phyloP scores from a whole-genome alignment of 352 stramenopile genomes.

The Globisporangium paddicum region DNA sequence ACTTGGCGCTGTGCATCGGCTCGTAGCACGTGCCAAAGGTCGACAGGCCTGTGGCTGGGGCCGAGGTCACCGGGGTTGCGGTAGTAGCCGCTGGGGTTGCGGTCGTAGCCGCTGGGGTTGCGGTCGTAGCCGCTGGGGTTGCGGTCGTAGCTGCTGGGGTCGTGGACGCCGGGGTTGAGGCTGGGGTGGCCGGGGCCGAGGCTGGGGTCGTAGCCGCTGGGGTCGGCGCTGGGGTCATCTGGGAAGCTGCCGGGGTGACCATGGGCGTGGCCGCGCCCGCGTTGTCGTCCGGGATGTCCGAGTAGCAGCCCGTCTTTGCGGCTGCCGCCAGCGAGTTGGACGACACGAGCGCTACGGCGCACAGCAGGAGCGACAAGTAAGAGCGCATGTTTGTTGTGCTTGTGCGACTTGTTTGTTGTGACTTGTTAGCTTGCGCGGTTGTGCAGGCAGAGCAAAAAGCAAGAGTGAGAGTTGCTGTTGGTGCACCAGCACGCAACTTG shows the following conservation, averaged over 20 bases:
- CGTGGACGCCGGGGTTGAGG: too few relatives aligned
- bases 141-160: background rate
- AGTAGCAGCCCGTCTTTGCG: conserved; percentile 9
- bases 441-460: background rate
- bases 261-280: background rate
- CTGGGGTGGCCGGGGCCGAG: background rate
- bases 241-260: background rate
- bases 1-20: conserved; percentile 46
- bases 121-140: background rate
- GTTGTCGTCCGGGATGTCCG: conserved; percentile 6
- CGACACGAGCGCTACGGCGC: conserved; percentile 5
- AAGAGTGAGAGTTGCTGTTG: too few relatives aligned
- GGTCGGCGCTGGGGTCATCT: background rate
- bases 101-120: background rate
- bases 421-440: background rate
- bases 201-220: background rate
- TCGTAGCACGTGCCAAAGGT: conserved; percentile 41
- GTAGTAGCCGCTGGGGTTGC: background rate
- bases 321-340: background rate
- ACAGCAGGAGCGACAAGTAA: conserved; percentile 12
- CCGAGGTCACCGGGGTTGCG: background rate
- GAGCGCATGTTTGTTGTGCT: conserved; percentile 2
- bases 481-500: background rate
- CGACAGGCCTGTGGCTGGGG: background rate
- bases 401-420: background rate